These are phyloP conservation scores for Citropsis articulata DNA, from an alignment of 345 rosid species.

Conservation along the genomic window DNA sequence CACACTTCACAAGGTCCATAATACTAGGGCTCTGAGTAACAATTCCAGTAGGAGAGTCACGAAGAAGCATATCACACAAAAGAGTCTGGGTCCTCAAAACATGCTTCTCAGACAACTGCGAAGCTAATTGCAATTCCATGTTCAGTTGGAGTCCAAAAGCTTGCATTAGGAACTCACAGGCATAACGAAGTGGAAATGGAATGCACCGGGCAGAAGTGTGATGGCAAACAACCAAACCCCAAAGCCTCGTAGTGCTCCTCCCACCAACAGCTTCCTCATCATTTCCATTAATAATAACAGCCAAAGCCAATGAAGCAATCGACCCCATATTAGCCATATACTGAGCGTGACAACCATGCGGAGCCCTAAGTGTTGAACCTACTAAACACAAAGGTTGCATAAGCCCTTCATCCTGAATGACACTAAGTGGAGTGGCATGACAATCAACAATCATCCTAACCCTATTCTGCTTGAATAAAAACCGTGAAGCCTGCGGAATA, in stretches of 20 bases:
- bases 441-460: slow-evolving; percentile 98
- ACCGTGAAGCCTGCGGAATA: slow-evolving; percentile 95
- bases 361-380: slow-evolving; percentile 96
- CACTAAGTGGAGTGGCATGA: slow-evolving; percentile 53
- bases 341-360: slow-evolving; percentile 95
- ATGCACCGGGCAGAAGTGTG: slow-evolving; percentile 90
- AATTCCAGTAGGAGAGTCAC: slow-evolving; percentile 92
- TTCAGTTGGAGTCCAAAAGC: slow-evolving; percentile 95
- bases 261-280: slow-evolving; percentile 74
- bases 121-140: slow-evolving; percentile 94
- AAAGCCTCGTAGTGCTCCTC: slow-evolving; percentile 71
- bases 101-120: slow-evolving; percentile 83
- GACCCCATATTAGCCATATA: slow-evolving; percentile 98
- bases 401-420: slow-evolving; percentile 71
- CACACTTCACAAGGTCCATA: slow-evolving; percentile 94
- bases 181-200: slow-evolving; percentile 91
- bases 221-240: slow-evolving; percentile 99
- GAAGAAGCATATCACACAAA: slow-evolving; percentile 95
- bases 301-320: slow-evolving; percentile 83
- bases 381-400: slow-evolving; percentile 92
- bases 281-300: slow-evolving; percentile 82
- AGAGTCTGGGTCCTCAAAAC: slow-evolving; percentile 92
- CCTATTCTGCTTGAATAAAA: slow-evolving; percentile 92
- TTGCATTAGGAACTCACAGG: slow-evolving; percentile 98
- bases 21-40: slow-evolving; percentile 94